These are phyloP conservation scores for Holtermannia corniformis DNA, from an alignment of 768 basidiomycete genomes.

Conservation along the genomic window DNA sequence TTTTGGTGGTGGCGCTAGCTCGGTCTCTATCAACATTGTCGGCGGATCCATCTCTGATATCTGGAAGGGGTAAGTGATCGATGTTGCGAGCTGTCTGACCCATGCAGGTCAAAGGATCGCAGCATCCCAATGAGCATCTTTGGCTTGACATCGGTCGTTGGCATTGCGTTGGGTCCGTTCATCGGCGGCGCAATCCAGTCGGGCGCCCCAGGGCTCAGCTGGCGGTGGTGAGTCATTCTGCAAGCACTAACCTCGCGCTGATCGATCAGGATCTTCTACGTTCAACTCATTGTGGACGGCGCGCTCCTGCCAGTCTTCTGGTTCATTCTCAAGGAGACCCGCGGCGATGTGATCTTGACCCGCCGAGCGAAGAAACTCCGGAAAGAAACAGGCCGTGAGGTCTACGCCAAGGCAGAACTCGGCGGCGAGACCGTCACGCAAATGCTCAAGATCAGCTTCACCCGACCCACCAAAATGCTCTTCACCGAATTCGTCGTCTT, in stretches of 20 bases:
- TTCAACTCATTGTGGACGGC: constrained; percentile 12
- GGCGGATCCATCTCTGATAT: constrained; percentile 14
- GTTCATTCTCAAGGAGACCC: constrained; percentile 10
- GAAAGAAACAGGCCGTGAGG: constrained; percentile 9
- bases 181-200: constrained; percentile 7
- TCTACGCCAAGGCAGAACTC: constrained; percentile 9
- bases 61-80: constrained; percentile 2
- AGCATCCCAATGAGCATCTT: constrained; percentile 10
- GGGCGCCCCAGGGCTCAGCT: background rate
- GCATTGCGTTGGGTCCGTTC: constrained; percentile 5
- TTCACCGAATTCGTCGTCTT: constrained; percentile 11
- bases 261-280: constrained; percentile 10
- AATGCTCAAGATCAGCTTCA: constrained; percentile 2
- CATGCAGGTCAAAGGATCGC: constrained; percentile 4
- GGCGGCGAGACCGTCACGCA: constrained; percentile 1
- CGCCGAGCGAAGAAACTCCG: constrained; percentile 8
- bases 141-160: constrained; percentile 6
- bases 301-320: constrained; percentile 9
- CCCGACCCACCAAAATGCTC: constrained; percentile 6
- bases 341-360: constrained; percentile 11
- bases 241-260: no score
- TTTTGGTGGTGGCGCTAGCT: constrained; percentile 7
- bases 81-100: background rate
- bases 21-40: constrained; percentile 7
- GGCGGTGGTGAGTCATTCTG: no score